A percentile compares a stretch with the other conserved stretches of the same genome.
Evolutionary conservation across 2,329 filamentous ascomycete genomes (phyloP).

Genomic region (Sporothrix protearum): DNA sequence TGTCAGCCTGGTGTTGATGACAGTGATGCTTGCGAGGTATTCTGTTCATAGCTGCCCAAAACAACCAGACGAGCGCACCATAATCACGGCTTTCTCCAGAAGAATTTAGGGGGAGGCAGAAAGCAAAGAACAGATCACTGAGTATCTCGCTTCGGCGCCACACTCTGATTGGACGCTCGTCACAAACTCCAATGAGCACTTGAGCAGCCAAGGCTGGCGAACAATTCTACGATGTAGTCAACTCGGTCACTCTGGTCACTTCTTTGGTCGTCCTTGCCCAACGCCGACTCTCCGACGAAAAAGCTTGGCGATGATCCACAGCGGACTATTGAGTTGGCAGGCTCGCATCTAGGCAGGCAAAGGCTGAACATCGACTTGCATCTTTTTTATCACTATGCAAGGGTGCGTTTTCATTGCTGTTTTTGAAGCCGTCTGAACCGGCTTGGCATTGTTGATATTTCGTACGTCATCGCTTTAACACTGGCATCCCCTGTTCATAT

Average conservation of each 20-base stretch:
- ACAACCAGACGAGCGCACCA: neutral
- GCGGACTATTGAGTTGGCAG: neutral
- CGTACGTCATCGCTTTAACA: neutral
- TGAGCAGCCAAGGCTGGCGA: constrained; percentile 5
- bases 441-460: constrained; percentile 3
- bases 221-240: neutral
- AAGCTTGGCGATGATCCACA: constrained; percentile 13
- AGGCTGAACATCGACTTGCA: neutral
- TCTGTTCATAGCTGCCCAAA: neutral
- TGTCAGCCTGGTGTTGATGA: neutral
- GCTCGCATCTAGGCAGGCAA: neutral
- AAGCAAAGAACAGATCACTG: neutral
- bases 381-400: neutral
- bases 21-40: neutral
- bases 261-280: neutral
- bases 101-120: neutral
- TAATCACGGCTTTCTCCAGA: neutral
- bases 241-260: too few relatives aligned
- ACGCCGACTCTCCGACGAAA: neutral
- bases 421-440: constrained; percentile 1
- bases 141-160: neutral
- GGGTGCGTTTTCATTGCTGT: neutral
- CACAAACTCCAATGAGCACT: neutral
- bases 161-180: neutral
- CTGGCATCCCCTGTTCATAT: neutral